Evolutionary conservation across 1,139 yeast species (phyloP).

Genomic region (Hanseniaspora uvarum): DNA sequence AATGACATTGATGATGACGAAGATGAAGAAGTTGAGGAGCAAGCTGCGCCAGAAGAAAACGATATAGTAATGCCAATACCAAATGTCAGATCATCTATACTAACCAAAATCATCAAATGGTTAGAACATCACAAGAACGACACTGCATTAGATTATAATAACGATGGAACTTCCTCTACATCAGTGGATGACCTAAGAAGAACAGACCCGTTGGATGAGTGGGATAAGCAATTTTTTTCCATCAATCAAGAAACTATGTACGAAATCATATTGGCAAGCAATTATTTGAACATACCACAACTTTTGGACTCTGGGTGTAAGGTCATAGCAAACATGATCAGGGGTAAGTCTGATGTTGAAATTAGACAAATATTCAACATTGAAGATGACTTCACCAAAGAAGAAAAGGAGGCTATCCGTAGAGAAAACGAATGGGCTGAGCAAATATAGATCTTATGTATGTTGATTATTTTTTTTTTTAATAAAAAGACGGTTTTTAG

Average conservation of each 20-base stretch:
- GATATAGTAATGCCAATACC: conserved; percentile 81
- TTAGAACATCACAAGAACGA: conserved; percentile 87
- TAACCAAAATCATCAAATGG: conserved; percentile 90
- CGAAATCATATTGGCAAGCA: conserved; percentile 91
- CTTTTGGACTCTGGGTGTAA: conserved; percentile 92
- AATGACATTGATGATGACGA: conserved; percentile 35
- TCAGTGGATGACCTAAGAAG: conserved; percentile 67
- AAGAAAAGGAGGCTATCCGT: conserved; percentile 95
- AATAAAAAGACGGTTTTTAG: not conserved
- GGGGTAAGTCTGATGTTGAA: conserved; percentile 92
- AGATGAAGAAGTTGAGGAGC: conserved; percentile 38
- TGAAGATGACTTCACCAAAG: conserved; percentile 92
- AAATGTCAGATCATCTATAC: conserved; percentile 74
- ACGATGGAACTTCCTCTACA: conserved; percentile 11
- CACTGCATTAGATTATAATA: conserved; percentile 49
- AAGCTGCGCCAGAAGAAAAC: conserved; percentile 43
- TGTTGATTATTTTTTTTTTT: not conserved
- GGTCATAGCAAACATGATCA: conserved; percentile 96
- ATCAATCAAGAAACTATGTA: conserved; percentile 98
- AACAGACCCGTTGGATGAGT: conserved; percentile 77
- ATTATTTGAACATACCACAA: conserved; percentile 87
- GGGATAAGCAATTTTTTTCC: conserved; percentile 92
- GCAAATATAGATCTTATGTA: conserved; percentile 50
- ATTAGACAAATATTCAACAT: conserved; percentile 92
- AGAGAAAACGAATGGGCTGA: conserved; percentile 99